These are phyloP conservation scores for Ganoderma meredithae DNA, from an alignment of 1,284 basidiomycete species.

Conservation along the genomic window DNA sequence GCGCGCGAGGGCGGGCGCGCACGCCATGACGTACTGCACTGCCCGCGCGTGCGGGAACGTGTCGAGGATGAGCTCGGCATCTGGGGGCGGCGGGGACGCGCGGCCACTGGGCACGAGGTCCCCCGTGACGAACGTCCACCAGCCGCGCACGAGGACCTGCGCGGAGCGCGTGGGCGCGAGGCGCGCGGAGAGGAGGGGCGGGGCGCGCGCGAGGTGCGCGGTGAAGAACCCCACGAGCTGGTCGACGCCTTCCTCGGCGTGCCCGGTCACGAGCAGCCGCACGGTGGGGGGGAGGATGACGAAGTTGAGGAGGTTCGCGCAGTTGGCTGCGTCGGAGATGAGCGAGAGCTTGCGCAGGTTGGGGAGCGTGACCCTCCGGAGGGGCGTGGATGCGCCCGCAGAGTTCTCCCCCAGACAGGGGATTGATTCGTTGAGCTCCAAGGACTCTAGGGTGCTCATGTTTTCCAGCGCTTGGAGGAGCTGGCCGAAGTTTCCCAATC, in stretches of 20 bases:
- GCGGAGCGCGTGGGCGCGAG: constrained; percentile 11
- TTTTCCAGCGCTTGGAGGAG: constrained; percentile 18
- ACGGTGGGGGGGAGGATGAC: constrained; percentile 13
- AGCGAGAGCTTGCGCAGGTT: constrained; percentile 13
- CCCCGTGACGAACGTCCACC: constrained; percentile 6
- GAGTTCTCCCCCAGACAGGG: constrained; percentile 16
- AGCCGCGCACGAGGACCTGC: constrained; percentile 13
- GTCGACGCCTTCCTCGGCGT: not conserved
- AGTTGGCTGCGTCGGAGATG: constrained; percentile 13
- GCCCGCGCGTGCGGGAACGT: constrained; percentile 7
- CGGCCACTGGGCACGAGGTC: constrained; percentile 5
- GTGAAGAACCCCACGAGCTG: constrained; percentile 17
- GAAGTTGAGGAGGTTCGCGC: constrained; percentile 25
- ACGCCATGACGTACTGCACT: constrained; percentile 4
- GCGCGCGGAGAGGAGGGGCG: constrained; percentile 17
- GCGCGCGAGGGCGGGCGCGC: not conserved
- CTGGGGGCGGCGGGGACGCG: not conserved
- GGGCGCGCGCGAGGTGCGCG: constrained; percentile 9
- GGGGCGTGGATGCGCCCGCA: not conserved
- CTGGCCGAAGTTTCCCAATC: constrained; percentile 7
- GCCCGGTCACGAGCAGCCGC: constrained; percentile 3
- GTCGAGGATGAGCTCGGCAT: constrained; percentile 13
- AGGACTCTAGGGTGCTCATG: constrained; percentile 10
- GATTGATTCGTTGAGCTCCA: constrained; percentile 23
- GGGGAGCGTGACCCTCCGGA: not conserved